These are phyloP conservation scores for Agrocybe pediades DNA, from an alignment of 768 basidiomycete species.

Conservation along the genomic window DNA sequence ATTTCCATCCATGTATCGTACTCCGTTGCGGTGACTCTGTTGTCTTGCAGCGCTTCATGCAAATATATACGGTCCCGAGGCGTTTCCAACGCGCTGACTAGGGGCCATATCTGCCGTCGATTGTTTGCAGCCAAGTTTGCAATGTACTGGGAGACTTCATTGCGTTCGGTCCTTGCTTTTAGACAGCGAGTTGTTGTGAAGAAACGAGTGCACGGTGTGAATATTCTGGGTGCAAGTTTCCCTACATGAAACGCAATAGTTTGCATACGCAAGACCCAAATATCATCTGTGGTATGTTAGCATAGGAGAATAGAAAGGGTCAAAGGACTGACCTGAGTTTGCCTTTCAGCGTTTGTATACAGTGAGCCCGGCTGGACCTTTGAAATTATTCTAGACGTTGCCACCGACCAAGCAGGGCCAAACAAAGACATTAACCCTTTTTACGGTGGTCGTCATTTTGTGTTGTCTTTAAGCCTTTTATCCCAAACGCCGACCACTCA, in stretches of 20 bases:
- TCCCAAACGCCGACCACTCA: conserved; percentile 1
- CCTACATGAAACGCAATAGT: conserved; percentile 8
- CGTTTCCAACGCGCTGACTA: conserved; percentile 35
- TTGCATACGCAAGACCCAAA: conserved; percentile 10
- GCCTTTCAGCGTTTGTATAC: not conserved
- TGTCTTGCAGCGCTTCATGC: conserved; percentile 29
- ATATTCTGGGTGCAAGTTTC: conserved; percentile 7
- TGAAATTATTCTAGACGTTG: not conserved
- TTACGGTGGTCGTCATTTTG: conserved; percentile 12
- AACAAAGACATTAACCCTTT: conserved; percentile 6
- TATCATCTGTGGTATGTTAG: conserved; percentile 9
- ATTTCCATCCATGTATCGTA: conserved; percentile 41
- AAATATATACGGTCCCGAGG: conserved; percentile 25
- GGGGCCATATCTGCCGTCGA: conserved; percentile 41
- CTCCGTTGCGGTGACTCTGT: conserved; percentile 34
- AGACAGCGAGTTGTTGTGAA: conserved; percentile 15
- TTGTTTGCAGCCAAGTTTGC: conserved; percentile 35
- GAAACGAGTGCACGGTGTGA: conserved; percentile 10
- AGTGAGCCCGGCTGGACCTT: not conserved
- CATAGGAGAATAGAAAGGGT: not conserved
- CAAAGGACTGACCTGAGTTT: not conserved
- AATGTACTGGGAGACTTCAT: conserved; percentile 32
- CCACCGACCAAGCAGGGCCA: conserved; percentile 22
- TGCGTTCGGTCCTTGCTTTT: conserved; percentile 17
- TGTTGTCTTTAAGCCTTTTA: conserved; percentile 5